These are phyloP conservation scores for Fusarium sp. DNA, from an alignment of 2,329 filamentous ascomycete species.

Conservation along the genomic window DNA sequence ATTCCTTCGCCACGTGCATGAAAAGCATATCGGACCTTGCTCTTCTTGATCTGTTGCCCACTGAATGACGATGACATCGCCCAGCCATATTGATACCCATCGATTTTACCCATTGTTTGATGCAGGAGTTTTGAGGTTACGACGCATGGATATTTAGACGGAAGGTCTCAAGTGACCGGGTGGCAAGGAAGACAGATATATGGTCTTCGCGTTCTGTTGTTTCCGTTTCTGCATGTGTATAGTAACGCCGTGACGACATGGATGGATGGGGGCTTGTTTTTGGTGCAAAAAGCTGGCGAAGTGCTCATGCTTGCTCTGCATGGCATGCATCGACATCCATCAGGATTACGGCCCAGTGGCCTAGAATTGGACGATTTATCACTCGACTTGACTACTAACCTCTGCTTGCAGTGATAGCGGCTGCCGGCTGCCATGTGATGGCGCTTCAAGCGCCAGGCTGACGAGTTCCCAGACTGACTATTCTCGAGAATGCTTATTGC, in stretches of 20 bases:
- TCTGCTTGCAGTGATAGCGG: constrained; percentile 45
- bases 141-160: constrained; percentile 23
- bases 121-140: constrained; percentile 33
- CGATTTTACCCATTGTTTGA: constrained; percentile 20
- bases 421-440: constrained; percentile 26
- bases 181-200: constrained; percentile 14
- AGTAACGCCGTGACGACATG: constrained; percentile 43
- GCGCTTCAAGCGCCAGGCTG: constrained; percentile 7
- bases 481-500: not conserved
- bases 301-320: constrained; percentile 15
- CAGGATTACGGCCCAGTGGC: constrained; percentile 41
- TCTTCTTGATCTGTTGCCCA: constrained; percentile 37
- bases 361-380: constrained; percentile 42
- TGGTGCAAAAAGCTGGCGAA: constrained; percentile 31
- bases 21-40: constrained; percentile 52
- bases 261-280: constrained; percentile 18
- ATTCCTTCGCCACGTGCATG: constrained; percentile 66
- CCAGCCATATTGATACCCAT: constrained; percentile 14
- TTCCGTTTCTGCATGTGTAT: constrained; percentile 35
- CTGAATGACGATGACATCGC: not conserved
- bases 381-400: constrained; percentile 44
- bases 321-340: constrained; percentile 23
- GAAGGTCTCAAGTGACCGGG: constrained; percentile 7
- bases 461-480: constrained; percentile 6
- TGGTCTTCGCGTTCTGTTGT: constrained; percentile 14